Conservation (phyloP, 495 filamentous ascomycete species). For the Penicillium cosmopolitanum region DNA sequence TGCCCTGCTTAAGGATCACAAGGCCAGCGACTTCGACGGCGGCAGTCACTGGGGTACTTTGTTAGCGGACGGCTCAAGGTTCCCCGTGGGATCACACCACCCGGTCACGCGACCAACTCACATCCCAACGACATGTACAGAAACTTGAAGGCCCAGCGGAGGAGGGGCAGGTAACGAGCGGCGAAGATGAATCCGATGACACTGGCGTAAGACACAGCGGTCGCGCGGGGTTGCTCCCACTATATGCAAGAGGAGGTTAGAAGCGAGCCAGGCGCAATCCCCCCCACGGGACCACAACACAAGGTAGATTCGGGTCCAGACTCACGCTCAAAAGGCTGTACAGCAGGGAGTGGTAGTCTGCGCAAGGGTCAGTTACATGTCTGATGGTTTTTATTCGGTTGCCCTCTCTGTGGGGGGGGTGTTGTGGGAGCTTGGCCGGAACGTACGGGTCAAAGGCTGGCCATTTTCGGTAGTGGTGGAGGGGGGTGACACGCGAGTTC, state of each 20-base stretch:
- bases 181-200: constrained; percentile 82
- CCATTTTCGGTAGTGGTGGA: constrained; percentile 73
- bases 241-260: constrained; percentile 37
- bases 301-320: constrained; percentile 12
- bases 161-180: constrained; percentile 84
- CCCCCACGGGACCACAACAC: background rate
- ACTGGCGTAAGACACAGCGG: constrained; percentile 78
- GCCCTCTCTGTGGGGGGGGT: background rate
- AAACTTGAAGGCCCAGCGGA: constrained; percentile 87
- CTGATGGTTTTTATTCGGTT: background rate
- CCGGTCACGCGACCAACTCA: constrained; percentile 44
- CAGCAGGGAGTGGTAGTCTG: constrained; percentile 94
- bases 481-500: constrained; percentile 69
- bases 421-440: background rate
- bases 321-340: constrained; percentile 79
- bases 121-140: constrained; percentile 70
- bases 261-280: background rate
- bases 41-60: constrained; percentile 61
- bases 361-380: background rate
- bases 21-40: constrained; percentile 77
- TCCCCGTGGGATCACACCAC: constrained; percentile 2
- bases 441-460: constrained; percentile 81
- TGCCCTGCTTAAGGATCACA: constrained; percentile 71
- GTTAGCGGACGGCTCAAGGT: constrained; percentile 16
- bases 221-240: constrained; percentile 79